Conservation (phyloP, 2,329 filamentous ascomycete genomes). For the Magnaporthiopsis rhizophila region DNA sequence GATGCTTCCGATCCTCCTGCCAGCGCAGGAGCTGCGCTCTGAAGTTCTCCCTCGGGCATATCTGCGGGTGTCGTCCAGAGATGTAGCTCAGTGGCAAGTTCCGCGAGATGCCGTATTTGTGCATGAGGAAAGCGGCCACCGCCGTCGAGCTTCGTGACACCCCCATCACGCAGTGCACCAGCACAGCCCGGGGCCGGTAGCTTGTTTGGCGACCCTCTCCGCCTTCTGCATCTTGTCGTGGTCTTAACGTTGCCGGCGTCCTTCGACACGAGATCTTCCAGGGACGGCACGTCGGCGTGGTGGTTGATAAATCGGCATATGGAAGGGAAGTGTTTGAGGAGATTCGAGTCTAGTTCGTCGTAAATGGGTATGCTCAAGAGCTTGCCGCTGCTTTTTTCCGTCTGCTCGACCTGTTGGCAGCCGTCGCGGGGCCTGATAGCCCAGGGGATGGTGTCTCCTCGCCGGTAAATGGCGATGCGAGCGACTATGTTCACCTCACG, state of each 20-base stretch:
- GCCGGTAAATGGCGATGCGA: neutral
- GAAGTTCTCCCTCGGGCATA: neutral
- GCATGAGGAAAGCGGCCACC: neutral
- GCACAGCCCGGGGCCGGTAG: neutral
- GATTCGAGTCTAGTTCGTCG: neutral
- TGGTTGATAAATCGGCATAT: neutral
- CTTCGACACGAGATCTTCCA: neutral
- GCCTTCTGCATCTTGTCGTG: neutral
- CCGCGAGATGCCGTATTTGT: neutral
- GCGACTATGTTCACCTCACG: neutral
- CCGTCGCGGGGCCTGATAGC: no score
- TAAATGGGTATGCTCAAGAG: neutral
- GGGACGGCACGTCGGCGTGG: neutral
- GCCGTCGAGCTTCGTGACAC: neutral
- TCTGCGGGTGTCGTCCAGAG: neutral
- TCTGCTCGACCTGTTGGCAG: neutral
- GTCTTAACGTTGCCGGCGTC: no score
- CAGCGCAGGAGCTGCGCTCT: neutral
- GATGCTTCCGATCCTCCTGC: neutral
- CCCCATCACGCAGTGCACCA: neutral
- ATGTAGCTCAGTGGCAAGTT: neutral
- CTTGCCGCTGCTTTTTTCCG: neutral
- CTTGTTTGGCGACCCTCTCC: neutral
- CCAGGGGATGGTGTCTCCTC: neutral
- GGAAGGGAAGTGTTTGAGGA: neutral